Conservation (phyloP, 2,329 filamentous ascomycete species). For the Alternaria burnsii region DNA sequence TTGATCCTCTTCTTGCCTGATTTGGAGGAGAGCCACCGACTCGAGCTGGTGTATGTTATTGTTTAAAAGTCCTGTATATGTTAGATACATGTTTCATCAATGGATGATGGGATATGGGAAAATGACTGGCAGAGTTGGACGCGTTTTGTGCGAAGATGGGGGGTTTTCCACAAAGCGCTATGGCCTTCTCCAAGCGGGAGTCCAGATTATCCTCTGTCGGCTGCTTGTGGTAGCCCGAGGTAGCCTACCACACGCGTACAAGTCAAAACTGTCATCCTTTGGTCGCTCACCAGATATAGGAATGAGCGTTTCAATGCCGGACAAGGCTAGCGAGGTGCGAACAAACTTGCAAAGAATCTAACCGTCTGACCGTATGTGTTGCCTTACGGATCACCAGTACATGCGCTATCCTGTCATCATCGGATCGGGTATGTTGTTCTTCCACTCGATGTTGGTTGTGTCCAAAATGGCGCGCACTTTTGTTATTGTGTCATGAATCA, state of each 20-base stretch:
- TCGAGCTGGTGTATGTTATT: neutral
- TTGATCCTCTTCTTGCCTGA: neutral
- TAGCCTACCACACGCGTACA: too few relatives aligned
- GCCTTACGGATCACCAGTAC: neutral
- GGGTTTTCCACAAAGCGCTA: too few relatives aligned
- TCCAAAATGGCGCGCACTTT: neutral
- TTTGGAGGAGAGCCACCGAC: neutral
- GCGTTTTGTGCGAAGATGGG: too few relatives aligned
- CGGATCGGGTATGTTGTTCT: neutral
- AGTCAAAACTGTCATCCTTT: too few relatives aligned
- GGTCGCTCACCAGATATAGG: neutral
- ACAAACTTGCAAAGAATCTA: neutral
- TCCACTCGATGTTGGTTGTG: neutral
- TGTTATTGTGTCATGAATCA: neutral
- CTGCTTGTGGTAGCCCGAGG: neutral
- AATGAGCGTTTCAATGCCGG: neutral
- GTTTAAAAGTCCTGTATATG: neutral
- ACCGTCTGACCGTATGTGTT: neutral
- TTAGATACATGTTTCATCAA: too few relatives aligned
- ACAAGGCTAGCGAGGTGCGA: neutral
- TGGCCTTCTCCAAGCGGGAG: too few relatives aligned
- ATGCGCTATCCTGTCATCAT: neutral
- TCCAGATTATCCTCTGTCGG: neutral
- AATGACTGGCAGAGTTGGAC: too few relatives aligned
- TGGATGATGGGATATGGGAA: too few relatives aligned